Evolutionary conservation across 495 filamentous ascomycete genomes (phyloP), one percentile per base, ranked within the genome.

Genomic region (Darksidea phi): DNA sequence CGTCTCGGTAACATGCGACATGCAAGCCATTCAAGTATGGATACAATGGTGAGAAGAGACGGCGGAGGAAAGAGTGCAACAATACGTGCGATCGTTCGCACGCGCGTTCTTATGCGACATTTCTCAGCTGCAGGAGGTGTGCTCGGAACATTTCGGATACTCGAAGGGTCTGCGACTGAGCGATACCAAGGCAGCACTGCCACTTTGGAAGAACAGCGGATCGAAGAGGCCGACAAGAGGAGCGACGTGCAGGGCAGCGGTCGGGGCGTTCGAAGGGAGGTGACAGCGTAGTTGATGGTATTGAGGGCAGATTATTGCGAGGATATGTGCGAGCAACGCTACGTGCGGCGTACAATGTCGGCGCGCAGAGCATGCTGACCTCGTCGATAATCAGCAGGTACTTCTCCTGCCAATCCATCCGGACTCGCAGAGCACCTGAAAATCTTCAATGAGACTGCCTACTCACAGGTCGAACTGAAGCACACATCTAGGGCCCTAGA

Each of bases 31-130:
- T 47, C 43, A 48, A 48, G 43, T 48, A 32, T 57, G 43, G 54
- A 57, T 57, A 47, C 24, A 57, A 41, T 57, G 43, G 54, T 43
- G 43, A 48, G 54, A 57, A 57, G 54, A 57, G 52, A 56, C 38
- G 23, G 52, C 34, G 5, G 52, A 56, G 52, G 52, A 56, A 56
- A 37, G 52, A 56, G 52, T 56, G 48, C 38, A 56, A 56, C 52
- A 56, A 43, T 56, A 56, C 38, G 45, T 56, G 52, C 38, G 38
- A 37, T 56, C 52, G 52, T 56, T 56, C 26, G 52, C 52, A 56
- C 52, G 52, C 23, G 52, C 52, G 52, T 56, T 56, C 52, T 56
- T 56, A 56, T 56, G 52, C 52, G 38, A 56, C 37, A 23, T 56
- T 56, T 56, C 52, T 37, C 38, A 56, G 52, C 52, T 56, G 38